A percentile compares a stretch with the other conserved stretches of the same genome.
phyloP scores from a whole-genome alignment of 1,139 yeast genomes.

The Taiozyma sp. region DNA sequence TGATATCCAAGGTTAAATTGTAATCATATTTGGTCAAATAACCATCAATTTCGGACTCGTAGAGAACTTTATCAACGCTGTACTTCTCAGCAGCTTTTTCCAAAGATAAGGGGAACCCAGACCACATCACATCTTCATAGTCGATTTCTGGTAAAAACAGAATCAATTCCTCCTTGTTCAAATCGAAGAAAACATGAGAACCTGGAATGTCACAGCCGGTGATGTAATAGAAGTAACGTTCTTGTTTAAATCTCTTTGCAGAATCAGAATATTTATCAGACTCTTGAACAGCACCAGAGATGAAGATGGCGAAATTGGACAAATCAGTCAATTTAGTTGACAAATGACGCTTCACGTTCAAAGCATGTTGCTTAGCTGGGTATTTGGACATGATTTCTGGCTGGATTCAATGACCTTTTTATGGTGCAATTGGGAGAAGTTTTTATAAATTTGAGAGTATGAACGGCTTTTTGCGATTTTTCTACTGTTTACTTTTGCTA shows the following conservation, averaged over 20 bases:
- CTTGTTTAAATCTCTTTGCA: conserved; percentile 76
- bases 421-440: too few relatives aligned
- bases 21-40: conserved; percentile 27
- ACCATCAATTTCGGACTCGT: conserved; percentile 42
- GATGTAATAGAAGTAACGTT: conserved; percentile 83
- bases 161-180: conserved; percentile 50
- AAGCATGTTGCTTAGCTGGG: conserved; percentile 74
- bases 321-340: conserved; percentile 21
- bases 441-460: too few relatives aligned
- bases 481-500: too few relatives aligned
- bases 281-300: conserved; percentile 64
- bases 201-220: conserved; percentile 86
- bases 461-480: too few relatives aligned
- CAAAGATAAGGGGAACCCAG: conserved; percentile 75
- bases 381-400: conserved; percentile 37
- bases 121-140: conserved; percentile 93
- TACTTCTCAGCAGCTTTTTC: conserved; percentile 60
- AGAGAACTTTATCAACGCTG: conserved; percentile 81
- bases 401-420: neutral
- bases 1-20: conserved; percentile 35
- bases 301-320: conserved; percentile 38
- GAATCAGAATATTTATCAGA: conserved; percentile 79
- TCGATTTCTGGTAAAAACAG: conserved; percentile 82
- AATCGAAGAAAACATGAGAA: conserved; percentile 58
- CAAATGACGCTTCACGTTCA: conserved; percentile 44